Evolutionary conservation across 1,284 basidiomycete genomes (phyloP), one percentile per base, ranked within the genome.

Genomic region (Boletellus deceptivus): DNA sequence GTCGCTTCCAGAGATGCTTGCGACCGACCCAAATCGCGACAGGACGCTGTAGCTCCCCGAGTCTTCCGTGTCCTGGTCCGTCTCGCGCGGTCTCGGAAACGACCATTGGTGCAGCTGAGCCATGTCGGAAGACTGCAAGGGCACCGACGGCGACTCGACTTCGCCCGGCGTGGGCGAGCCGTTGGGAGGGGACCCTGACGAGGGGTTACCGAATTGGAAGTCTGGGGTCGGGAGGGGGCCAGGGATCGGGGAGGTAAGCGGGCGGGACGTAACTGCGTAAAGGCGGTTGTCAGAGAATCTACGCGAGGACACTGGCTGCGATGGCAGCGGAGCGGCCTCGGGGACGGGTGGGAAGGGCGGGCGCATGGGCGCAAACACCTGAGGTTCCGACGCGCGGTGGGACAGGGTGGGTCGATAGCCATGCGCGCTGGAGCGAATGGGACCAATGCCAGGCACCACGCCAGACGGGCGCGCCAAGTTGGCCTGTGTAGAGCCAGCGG

Each of bases 141-240:
- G 47, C 1, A 55, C 35, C 0, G 59, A 74, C 2, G 80, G 78
- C 16, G 79, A 79, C 50, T 75, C 76, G 22, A 73, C 65, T 25
- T 82, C 78, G 47, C 73, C 75, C 11, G 63, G 60, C 33, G 73
- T 74, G 16, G 71, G 72, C 3, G 78, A 76, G 48, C 70, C 70
- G 20, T 50, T 75, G 59, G 49, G 74, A n/a, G 72, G 64, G 1
- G 77, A 73, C 2, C 72, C 69, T 2, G 75, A 74, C 0, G 68
- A 62, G 52, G 82, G 75, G 7, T 77, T 72, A 54, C 86, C 86
- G 59, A 89, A 89, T 38, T 82, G 82, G 71, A 81, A 89, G 59
- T 76, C 77, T 27, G 82, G 80, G 8, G 76, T 75, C 6, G 86
- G 86, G n/a, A 88, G 73, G 6, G 86, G 86, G 0, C 86, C 86